phyloP scores from a whole-genome alignment of 1,284 basidiomycete species.

The Pholiota adiposa region DNA sequence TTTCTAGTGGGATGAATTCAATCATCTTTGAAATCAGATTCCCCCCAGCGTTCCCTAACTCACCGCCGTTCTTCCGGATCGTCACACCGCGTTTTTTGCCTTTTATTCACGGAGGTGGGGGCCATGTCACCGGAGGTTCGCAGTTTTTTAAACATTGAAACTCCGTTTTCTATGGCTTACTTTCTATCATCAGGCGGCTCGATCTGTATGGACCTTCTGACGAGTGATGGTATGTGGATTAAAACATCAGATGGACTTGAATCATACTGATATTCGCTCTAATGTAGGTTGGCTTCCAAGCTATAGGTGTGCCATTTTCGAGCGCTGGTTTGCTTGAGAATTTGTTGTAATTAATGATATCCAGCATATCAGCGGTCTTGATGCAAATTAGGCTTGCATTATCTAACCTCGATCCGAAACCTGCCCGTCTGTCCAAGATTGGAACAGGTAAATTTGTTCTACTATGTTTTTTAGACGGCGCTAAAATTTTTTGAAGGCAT shows the following conservation, averaged over 20 bases:
- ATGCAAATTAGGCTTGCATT: slow-evolving; percentile 68
- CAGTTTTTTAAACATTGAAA: too few species aligned
- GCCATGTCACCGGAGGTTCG: slow-evolving; percentile 63
- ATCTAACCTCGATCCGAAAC: slow-evolving; percentile 59
- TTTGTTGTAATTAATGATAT: slow-evolving; percentile 4
- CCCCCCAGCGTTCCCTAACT: slow-evolving; percentile 57
- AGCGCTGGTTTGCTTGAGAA: not conserved
- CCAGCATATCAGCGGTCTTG: slow-evolving; percentile 61
- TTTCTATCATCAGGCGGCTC: too few species aligned
- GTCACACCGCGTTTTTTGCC: slow-evolving; percentile 64
- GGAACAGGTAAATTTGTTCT: slow-evolving; percentile 34
- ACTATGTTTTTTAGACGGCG: not conserved
- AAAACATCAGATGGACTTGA: not conserved
- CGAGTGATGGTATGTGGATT: slow-evolving; percentile 52
- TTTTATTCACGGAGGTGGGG: slow-evolving; percentile 65
- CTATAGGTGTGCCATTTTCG: slow-evolving; percentile 47
- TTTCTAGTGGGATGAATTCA: slow-evolving; percentile 54
- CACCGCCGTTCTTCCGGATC: slow-evolving; percentile 68
- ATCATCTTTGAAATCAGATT: slow-evolving; percentile 68
- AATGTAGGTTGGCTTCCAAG: slow-evolving; percentile 63
- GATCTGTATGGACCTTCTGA: slow-evolving; percentile 71
- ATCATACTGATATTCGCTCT: not conserved
- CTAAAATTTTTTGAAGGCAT: slow-evolving; percentile 31
- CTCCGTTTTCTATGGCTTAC: too few species aligned
- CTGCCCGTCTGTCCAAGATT: slow-evolving; percentile 54